Evolutionary conservation across 2,329 filamentous ascomycete species (phyloP), one percentile per base, ranked within the genome.

Genomic region (Botrytis aclada): DNA sequence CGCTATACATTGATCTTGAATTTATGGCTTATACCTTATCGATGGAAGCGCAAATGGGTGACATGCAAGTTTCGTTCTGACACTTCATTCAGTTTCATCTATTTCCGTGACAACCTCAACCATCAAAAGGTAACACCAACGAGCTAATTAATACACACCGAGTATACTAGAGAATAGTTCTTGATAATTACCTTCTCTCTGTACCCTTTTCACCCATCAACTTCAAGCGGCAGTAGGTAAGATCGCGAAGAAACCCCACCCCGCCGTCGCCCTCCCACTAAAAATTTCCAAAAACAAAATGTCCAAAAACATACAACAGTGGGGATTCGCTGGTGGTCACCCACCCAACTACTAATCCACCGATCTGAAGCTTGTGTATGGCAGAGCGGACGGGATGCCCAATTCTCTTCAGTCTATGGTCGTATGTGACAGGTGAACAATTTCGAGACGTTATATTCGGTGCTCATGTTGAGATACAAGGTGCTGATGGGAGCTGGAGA

Each of bases 391-490:
- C 60, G 60, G 60, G 60, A 63, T 63, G 60, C 60, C 60, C 60
- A 63, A 62, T 41, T 62, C 60, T 63, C 60, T 63, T 63, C 60
- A 63, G 60, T 63, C 60, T 63, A 43, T 63, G 60, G 60, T 63
- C 60, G 60, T 63, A 63, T 63, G 60, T 63, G 60, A 1, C 7
- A 41, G 7, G 0, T 0, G 0, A 0, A 0, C 0, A 4, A 7
- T 14, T 18, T 41, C 29, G 6, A n/a, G 6, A 5, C 1, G 0
- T 9, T 29, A 62, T 41, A 0, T n/a, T 12, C 3, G 0, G 1
- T 18, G 0, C 1, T 54, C 2, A 0, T 8, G 0, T 29, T 8
- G n/a, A 29, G 51, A 1, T 29, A 7, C 6, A 16, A 29, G 6
- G 3, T 18, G n/a, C 14, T 29, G n/a, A 29, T 29, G n/a, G 14